Base-by-base conservation (phyloP, 495 filamentous ascomycete genomes). In the Penicillium herquei region DNA sequence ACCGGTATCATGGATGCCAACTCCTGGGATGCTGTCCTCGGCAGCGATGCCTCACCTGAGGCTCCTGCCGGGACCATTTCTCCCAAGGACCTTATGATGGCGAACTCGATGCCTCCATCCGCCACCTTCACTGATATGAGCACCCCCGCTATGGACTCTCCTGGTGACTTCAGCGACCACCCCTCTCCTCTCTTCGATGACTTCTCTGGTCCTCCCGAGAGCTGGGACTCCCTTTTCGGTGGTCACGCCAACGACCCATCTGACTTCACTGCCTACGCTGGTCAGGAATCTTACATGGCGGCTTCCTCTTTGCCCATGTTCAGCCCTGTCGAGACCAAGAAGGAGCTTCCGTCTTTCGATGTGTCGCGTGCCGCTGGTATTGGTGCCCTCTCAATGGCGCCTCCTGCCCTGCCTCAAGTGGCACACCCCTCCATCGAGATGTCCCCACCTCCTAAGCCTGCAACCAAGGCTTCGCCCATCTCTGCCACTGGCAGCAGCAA, bases 121-220 rank as follows among this genome's bases (percentile, higher is more conserved):
- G 78, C 87, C 39, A 84, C 90, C 12, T 88, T 91, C 66, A 95
- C 92, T 7, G 86, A 91, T 55, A 62, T 96, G 61, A 94, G 91
- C 51, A 95, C 92, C 50, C 92, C 88, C 18, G 84, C 87, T 39
- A 85, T 84, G 69, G 89, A 87, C 54, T 92, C 89, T 35, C 90
- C 91, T 16, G 84, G 66, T 70, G 80, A 59, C 60, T 78, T 65
- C 57, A 83, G 81, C 64, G 90, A 84, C 56, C 85, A 94, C 54
- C 82, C 87, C 1, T 96, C 92, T 48, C 92, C 92, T 16, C 77
- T 86, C 58, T 70, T 75, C 61, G 56, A 67, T 16, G 72, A 77
- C 41, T 58, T 70, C 13, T 64, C 57, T 14, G 66, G 57, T 33
- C 58, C 58, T 31, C 70, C 72, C 46, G 63, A 69, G n/a, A 26